Evolutionary conservation across 1,284 basidiomycete species (phyloP).

Genomic region (Sporisorium sorghi): DNA sequence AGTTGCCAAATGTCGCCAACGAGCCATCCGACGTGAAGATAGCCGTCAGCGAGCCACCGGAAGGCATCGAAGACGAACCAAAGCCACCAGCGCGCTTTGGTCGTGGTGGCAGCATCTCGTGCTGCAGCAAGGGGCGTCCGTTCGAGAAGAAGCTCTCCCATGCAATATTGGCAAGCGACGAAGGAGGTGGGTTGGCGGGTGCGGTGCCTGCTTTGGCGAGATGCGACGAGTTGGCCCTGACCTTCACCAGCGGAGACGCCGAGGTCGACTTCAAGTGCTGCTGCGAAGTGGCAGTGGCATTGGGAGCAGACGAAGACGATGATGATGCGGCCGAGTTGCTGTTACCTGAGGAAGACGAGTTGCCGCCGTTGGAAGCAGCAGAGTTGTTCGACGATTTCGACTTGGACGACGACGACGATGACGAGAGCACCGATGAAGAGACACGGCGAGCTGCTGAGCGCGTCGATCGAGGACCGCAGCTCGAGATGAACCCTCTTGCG

Average conservation of each 20-base stretch:
- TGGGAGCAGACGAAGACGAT: constrained; percentile 31
- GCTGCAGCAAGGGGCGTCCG: constrained; percentile 54
- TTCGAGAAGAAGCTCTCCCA: constrained; percentile 57
- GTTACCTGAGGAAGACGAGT: constrained; percentile 27
- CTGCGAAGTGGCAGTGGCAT: constrained; percentile 21
- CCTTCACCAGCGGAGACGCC: constrained; percentile 33
- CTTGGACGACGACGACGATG: constrained; percentile 37
- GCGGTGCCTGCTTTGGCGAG: constrained; percentile 19
- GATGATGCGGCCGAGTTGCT: constrained; percentile 36
- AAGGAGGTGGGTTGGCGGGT: constrained; percentile 52
- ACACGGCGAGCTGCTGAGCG: constrained; percentile 31
- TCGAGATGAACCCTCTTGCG: constrained; percentile 36
- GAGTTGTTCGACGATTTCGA: constrained; percentile 41
- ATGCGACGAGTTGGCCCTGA: constrained; percentile 21
- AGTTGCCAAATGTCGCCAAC: constrained; percentile 43
- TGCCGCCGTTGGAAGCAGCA: constrained; percentile 25
- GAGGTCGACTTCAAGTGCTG: constrained; percentile 17
- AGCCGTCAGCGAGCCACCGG: constrained; percentile 38
- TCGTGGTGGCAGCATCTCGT: constrained; percentile 52
- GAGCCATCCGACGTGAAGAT: constrained; percentile 43
- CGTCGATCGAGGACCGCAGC: constrained; percentile 34
- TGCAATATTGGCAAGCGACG: constrained; percentile 44
- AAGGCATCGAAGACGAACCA: constrained; percentile 30
- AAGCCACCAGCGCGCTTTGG: constrained; percentile 39
- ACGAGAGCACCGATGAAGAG: constrained; percentile 33